These are phyloP conservation scores for Physcomitrellopsis africana DNA, from an alignment of 225 moss, liverwort and hornwort species.

Conservation along the genomic window DNA sequence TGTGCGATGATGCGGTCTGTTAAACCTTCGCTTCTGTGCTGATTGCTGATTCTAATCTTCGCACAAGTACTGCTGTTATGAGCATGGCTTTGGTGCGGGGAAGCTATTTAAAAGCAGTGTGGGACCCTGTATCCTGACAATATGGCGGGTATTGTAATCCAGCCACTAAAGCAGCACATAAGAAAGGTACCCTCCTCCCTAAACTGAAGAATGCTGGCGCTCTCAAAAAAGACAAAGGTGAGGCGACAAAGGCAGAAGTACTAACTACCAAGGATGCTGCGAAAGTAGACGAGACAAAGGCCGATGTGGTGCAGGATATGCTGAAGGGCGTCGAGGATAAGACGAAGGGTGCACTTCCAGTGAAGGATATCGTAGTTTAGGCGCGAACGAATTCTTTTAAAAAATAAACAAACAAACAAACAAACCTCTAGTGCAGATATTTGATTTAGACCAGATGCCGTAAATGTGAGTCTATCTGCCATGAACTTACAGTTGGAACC, in stretches of 20 bases:
- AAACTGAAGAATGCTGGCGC: slow-evolving; percentile 55
- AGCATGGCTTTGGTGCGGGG: background rate
- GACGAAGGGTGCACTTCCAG: slow-evolving; percentile 1
- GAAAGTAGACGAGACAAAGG: background rate
- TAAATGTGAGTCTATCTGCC: too few species aligned
- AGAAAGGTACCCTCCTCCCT: slow-evolving; percentile 49
- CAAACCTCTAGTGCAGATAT: slow-evolving; percentile 11
- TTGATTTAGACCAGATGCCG: background rate
- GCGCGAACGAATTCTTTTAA: background rate
- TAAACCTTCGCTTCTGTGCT: too few species aligned
- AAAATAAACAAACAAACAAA: too few species aligned
- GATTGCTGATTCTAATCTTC: background rate
- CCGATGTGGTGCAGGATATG: slow-evolving; percentile 27
- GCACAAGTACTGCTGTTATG: background rate
- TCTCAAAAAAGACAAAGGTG: slow-evolving; percentile 28
- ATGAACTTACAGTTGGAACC: too few species aligned
- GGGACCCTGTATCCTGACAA: background rate
- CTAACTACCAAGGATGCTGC: background rate
- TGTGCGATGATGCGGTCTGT: background rate
- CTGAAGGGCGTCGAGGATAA: slow-evolving; percentile 30
- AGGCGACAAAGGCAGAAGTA: slow-evolving; percentile 23
- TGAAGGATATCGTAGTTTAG: slow-evolving; percentile 31
- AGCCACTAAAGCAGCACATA: slow-evolving; percentile 52
- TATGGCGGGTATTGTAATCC: slow-evolving; percentile 6
- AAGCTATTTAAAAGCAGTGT: background rate